Evolutionary conservation across 768 basidiomycete genomes (phyloP), one percentile per base, ranked within the genome.

Genomic region (Auricularia sp.): DNA sequence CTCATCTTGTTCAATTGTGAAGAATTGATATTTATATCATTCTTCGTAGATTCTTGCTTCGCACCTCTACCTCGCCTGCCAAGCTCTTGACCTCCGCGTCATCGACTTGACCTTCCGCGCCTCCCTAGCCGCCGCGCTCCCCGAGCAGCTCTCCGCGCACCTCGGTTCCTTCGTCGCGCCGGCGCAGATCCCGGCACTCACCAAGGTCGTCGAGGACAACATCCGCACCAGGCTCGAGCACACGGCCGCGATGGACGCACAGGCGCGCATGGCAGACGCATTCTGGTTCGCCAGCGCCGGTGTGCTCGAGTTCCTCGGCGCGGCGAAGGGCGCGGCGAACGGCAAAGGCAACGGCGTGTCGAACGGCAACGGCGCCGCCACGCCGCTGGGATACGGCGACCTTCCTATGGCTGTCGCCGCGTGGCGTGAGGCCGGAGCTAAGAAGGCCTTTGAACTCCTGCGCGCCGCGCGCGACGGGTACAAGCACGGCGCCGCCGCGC

Each of bases 401-500:
- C 29, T n/a, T 18, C n/a, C 18, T 8, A 8, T 54, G 11, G 54
- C 54, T 8, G 11, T n/a, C 18, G 54, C n/a, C 18, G 18, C 39
- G 39, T 42, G 54, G 54, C 54, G 54, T 18, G n/a, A 10, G 7
- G 54, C 54, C 11, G 54, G 54, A 1, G 54, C 39, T 14, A 14
- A 7, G 39, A 42, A 42, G 21, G 47, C 47, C 6, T 21, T 24
- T 33, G 56, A 35, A 18, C 29, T n/a, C 34, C 34, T 35, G 13
- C 24, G 29, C 11, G 14, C 29, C 10, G 21, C 79, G 29, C 80
- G 86, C 37, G 72, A 74, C 42, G 80, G 83, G 56, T 89, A 86
- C 70, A 77, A 89, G 5, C 79, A 79, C 34, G 87, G 86, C 35
- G 89, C 88, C 3, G 47, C 47, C 6, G 47, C 47, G 47, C 47